phyloP scores from a whole-genome alignment of 371 early-diverging fungal species.

The Mortierella sp. region DNA sequence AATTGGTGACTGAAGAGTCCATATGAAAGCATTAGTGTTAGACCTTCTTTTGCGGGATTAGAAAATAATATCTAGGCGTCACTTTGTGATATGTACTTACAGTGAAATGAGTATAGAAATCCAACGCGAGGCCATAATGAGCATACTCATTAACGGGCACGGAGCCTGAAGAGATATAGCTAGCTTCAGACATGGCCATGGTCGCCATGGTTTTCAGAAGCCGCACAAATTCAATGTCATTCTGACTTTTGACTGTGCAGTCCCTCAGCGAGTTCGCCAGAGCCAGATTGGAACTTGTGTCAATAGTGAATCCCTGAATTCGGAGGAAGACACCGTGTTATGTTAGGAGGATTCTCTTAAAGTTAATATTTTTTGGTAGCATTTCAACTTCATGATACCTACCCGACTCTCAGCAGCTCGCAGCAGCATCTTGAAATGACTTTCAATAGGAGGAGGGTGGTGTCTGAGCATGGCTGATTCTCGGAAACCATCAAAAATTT shows the following conservation, averaged over 20 bases:
- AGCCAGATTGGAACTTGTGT: constrained; percentile 74
- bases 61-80: background rate
- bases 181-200: constrained; percentile 83
- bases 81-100: constrained; percentile 47
- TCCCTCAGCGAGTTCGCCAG: constrained; percentile 71
- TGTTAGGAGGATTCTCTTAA: background rate
- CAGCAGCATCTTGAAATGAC: constrained; percentile 77
- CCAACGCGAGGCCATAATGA: constrained; percentile 92
- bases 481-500: constrained; percentile 84
- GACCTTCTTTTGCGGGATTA: background rate
- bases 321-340: background rate
- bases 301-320: constrained; percentile 67
- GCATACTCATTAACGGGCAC: constrained; percentile 62
- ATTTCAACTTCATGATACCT: background rate
- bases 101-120: constrained; percentile 95
- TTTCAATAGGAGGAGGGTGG: constrained; percentile 79
- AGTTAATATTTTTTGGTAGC: no score
- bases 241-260: constrained; percentile 54
- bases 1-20: constrained; percentile 87
- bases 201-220: constrained; percentile 82
- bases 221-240: constrained; percentile 68
- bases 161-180: constrained; percentile 72
- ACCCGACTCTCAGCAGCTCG: constrained; percentile 72
- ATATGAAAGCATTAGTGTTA: background rate
- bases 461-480: constrained; percentile 90